Percentiles rank a stretch among this genome's conserved stretches.
phyloP scores from a whole-genome alignment of 108 stramenopile species.

The Cyclotella sp. region DNA sequence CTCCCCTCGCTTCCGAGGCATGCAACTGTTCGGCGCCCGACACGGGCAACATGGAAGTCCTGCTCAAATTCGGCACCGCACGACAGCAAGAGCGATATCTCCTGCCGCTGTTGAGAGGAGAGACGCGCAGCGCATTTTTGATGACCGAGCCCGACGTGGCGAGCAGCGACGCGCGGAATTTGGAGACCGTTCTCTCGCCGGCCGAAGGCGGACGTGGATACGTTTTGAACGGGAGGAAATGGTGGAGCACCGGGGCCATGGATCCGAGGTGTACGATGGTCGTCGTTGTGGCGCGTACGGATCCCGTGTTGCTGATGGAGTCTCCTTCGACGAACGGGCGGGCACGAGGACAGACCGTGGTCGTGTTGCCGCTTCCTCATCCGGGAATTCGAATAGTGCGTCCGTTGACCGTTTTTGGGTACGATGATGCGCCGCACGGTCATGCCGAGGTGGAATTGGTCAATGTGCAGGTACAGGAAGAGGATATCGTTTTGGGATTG shows the following conservation, averaged over 20 bases:
- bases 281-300: constrained; percentile 80
- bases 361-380: constrained; percentile 81
- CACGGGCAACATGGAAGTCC: constrained; percentile 98
- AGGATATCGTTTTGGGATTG: constrained; percentile 81
- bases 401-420: constrained; percentile 93
- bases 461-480: constrained; percentile 51
- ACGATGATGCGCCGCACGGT: constrained; percentile 94
- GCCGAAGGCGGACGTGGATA: constrained; percentile 52
- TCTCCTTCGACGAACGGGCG: constrained; percentile 26
- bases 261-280: constrained; percentile 92
- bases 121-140: constrained; percentile 87
- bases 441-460: constrained; percentile 90
- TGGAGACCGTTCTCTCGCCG: constrained; percentile 66
- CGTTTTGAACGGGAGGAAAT: constrained; percentile 84
- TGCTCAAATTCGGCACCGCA: constrained; percentile 87
- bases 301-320: constrained; percentile 3
- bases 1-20: constrained; percentile 86
- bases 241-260: constrained; percentile 95
- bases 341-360: constrained; percentile 71
- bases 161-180: constrained; percentile 92
- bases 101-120: constrained; percentile 79
- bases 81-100: constrained; percentile 79
- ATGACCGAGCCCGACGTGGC: constrained; percentile 98
- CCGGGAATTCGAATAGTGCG: constrained; percentile 81
- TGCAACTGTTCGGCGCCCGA: constrained; percentile 97